Evolutionary conservation across 2,329 filamentous ascomycete species (phyloP), one percentile per base, ranked within the genome.

Genomic region (Fusarium decemcellulare): DNA sequence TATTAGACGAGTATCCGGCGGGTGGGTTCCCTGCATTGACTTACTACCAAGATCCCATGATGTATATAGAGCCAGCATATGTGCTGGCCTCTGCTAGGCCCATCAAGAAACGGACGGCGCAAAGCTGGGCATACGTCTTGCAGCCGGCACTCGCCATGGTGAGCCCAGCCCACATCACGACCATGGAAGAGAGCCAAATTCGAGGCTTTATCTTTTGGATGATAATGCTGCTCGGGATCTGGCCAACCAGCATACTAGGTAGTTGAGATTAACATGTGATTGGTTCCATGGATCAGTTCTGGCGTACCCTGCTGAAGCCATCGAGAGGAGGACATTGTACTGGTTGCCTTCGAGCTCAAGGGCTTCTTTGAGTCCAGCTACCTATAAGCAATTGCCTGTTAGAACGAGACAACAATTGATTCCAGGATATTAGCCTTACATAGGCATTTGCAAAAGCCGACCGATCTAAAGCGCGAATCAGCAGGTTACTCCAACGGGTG

Each of bases 171-270:
- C 90, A 91, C 47, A 86, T 66, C 12, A 89, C 59, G 79, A 90
- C 88, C 82, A 88, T 89, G 10, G 80, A 72, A 0, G 88, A 88
- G 68, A 89, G 88, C 80, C 87, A 91, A 65, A 86, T 81, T 7
- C 88, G 81, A 0, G 88, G 89, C 29, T 84, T 83, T 55, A 91
- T 74, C 67, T 90, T 88, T 72, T 90, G 86, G 6, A 91, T 81
- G 3, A 87, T 87, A 6, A 90, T 74, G 62, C 87, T 88, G 46
- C 83, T 85, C 0, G 87, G 87, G 34, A 90, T 79, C 68, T 91
- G 87, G 1, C 88, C 88, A 5, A 90, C 74, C 12, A 81, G 71
- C 67, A 82, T 80, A 2, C 75, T 74, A 0, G 1, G 39, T 9
- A 23, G 2, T 4, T 3, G 4, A 23, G 4, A 4, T 23, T 23